Conservation (phyloP, 2,329 filamentous ascomycete species). For the Chrysoporthe austroafricana region DNA sequence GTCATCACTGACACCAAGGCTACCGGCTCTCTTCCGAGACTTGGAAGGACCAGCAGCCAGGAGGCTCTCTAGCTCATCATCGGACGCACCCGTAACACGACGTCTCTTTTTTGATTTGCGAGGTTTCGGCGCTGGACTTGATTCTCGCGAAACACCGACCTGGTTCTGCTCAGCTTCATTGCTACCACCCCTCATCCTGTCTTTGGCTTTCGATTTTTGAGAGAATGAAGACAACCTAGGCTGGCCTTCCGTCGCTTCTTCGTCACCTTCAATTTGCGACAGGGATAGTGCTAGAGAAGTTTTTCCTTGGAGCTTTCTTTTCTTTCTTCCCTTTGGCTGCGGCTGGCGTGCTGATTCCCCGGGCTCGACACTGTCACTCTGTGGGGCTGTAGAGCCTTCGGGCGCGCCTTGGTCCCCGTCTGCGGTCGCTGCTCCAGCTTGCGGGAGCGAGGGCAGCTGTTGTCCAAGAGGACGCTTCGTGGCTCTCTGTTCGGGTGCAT, state of each 20-base stretch:
- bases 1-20: neutral
- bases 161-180: conserved; percentile 7
- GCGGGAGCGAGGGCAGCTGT: neutral
- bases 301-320: conserved; percentile 19
- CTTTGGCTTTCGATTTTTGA: conserved; percentile 14
- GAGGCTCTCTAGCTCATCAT: conserved; percentile 24
- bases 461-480: neutral
- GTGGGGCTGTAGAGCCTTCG: neutral
- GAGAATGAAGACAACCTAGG: conserved; percentile 18
- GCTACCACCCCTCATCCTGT: conserved; percentile 9
- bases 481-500: neutral
- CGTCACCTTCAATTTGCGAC: conserved; percentile 23
- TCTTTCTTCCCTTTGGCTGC: conserved; percentile 17
- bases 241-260: conserved; percentile 14
- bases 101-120: conserved; percentile 13
- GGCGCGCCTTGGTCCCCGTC: neutral
- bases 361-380: conserved; percentile 1
- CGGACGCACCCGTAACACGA: conserved; percentile 3
- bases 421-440: neutral
- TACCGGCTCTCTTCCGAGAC: conserved; percentile 14
- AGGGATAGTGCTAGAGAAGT: conserved; percentile 20
- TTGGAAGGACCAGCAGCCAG: conserved; percentile 20
- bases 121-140: conserved; percentile 4
- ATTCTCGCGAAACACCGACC: neutral
- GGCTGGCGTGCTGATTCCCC: conserved; percentile 10